These are phyloP conservation scores for Elsinoe perseae DNA, from an alignment of 2,329 filamentous ascomycete genomes.

Conservation along the genomic window DNA sequence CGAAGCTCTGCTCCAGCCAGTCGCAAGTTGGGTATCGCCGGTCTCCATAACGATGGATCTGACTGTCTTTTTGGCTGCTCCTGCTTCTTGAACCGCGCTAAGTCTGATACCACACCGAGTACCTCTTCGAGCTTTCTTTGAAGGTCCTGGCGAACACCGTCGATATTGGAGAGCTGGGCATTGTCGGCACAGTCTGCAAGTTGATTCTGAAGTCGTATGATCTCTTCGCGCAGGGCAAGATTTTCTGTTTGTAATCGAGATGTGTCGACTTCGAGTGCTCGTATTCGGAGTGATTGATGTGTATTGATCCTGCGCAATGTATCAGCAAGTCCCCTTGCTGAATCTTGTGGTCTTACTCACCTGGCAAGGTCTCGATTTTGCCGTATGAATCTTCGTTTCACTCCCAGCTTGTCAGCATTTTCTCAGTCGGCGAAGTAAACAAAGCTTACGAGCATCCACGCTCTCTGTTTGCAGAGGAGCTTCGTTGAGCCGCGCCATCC, in stretches of 20 bases:
- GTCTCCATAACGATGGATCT: slow-evolving; percentile 21
- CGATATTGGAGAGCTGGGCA: slow-evolving; percentile 55
- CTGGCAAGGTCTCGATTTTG: slow-evolving; percentile 77
- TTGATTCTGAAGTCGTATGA: slow-evolving; percentile 61
- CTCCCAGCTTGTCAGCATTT: slow-evolving; percentile 36
- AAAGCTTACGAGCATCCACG: slow-evolving; percentile 56
- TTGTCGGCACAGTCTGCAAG: slow-evolving; percentile 52
- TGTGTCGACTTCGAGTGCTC: slow-evolving; percentile 66
- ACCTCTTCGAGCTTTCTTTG: slow-evolving; percentile 67
- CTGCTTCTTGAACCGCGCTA: slow-evolving; percentile 41
- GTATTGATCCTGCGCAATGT: slow-evolving; percentile 56
- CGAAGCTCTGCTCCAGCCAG: slow-evolving; percentile 40
- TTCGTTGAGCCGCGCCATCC: slow-evolving; percentile 77
- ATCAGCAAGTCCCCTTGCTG: not conserved
- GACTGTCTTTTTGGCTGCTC: slow-evolving; percentile 19
- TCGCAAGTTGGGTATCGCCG: slow-evolving; percentile 20
- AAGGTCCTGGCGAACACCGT: slow-evolving; percentile 62
- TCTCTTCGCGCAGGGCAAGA: slow-evolving; percentile 61
- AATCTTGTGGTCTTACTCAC: slow-evolving; percentile 24
- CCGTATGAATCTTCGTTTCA: slow-evolving; percentile 69
- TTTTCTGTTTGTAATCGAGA: slow-evolving; percentile 72
- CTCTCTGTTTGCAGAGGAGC: slow-evolving; percentile 50
- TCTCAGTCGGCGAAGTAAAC: slow-evolving; percentile 8
- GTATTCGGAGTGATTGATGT: slow-evolving; percentile 66
- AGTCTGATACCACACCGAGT: slow-evolving; percentile 55